Evolutionary conservation across 2,329 filamentous ascomycete genomes (phyloP).

Genomic region (Colletotrichum coccodes): DNA sequence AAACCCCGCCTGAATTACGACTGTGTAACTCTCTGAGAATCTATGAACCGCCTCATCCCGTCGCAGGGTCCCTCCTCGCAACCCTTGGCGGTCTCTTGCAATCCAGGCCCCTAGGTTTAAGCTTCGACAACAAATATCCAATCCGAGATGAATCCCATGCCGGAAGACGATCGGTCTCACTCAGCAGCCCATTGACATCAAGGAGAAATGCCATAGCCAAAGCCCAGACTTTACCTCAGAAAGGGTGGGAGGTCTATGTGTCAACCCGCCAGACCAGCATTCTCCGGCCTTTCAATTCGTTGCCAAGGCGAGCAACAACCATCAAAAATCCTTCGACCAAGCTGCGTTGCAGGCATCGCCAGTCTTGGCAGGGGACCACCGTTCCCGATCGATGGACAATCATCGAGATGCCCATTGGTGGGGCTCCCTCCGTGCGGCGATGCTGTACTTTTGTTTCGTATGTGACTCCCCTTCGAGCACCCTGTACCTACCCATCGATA

Average conservation of each 20-base stretch:
- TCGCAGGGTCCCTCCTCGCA: constrained; percentile 3
- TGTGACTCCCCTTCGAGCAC: not conserved
- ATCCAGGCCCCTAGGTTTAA: too few relatives aligned
- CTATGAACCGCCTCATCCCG: not conserved
- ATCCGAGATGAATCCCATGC: not conserved
- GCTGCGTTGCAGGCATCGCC: constrained; percentile 3
- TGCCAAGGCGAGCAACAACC: not conserved
- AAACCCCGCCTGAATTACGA: not conserved
- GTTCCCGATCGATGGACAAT: not conserved
- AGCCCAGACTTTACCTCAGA: not conserved
- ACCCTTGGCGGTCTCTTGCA: not conserved
- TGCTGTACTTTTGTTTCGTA: not conserved
- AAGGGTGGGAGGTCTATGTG: not conserved
- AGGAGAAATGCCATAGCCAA: constrained; percentile 5
- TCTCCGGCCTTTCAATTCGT: not conserved
- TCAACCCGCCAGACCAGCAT: not conserved
- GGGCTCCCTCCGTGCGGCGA: not conserved
- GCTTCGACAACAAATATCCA: not conserved
- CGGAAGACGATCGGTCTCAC: not conserved
- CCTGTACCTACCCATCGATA: not conserved
- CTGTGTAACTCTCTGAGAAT: not conserved
- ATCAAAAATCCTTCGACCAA: not conserved
- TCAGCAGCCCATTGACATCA: not conserved
- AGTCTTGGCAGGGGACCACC: constrained; percentile 23
- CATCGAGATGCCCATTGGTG: constrained; percentile 10